These are phyloP conservation scores for Acacia pycnantha DNA, from an alignment of 331 rosid species.

Conservation along the genomic window DNA sequence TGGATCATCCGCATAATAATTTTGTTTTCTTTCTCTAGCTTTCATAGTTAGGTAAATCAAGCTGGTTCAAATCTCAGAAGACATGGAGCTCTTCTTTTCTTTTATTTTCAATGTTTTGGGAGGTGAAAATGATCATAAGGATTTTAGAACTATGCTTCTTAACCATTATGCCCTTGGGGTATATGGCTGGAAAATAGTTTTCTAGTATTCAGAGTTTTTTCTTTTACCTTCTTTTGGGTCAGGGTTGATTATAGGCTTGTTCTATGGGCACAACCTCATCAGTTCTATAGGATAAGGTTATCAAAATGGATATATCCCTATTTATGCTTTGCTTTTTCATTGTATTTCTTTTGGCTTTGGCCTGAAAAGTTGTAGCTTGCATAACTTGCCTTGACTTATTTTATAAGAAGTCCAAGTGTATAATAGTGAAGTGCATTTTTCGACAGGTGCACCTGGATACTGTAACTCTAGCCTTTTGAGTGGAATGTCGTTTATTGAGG, in stretches of 20 bases:
- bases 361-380: neutral
- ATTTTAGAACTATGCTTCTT: neutral
- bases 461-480: slow-evolving; percentile 66
- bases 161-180: neutral
- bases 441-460: slow-evolving; percentile 94
- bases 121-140: neutral
- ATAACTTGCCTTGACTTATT: slow-evolving; percentile 9
- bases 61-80: neutral
- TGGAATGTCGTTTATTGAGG: slow-evolving; percentile 94
- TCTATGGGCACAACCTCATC: too few species aligned
- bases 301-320: neutral
- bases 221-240: neutral
- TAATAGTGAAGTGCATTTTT: slow-evolving; percentile 25
- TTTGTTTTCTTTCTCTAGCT: neutral
- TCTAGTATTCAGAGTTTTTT: neutral
- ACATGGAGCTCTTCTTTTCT: neutral
- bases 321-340: neutral
- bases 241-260: neutral
- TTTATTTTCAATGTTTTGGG: neutral
- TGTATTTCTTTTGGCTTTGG: neutral
- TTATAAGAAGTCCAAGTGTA: slow-evolving; percentile 13
- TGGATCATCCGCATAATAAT: neutral
- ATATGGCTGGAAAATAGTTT: neutral
- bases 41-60: neutral
- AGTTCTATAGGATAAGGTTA: neutral